These are phyloP conservation scores for Xylaria cubensis DNA, from an alignment of 495 filamentous ascomycete species.

Conservation along the genomic window DNA sequence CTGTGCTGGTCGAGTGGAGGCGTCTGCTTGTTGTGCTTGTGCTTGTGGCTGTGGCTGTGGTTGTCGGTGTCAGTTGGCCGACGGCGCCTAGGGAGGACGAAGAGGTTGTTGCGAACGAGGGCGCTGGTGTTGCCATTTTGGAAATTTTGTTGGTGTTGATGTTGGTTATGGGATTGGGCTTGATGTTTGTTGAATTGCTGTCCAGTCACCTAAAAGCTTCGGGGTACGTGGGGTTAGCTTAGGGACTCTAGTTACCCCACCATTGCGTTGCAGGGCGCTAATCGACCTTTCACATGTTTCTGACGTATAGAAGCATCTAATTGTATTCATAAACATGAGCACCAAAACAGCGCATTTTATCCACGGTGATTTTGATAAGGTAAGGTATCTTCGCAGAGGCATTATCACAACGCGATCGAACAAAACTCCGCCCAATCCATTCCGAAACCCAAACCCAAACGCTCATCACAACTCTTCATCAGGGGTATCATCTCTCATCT, in stretches of 20 bases:
- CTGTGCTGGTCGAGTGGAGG: conserved; percentile 2
- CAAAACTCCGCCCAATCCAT: conserved; percentile 10
- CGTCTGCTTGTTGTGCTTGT: background rate
- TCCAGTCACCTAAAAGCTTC: background rate
- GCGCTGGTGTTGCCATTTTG: conserved; percentile 24
- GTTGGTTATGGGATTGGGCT: background rate
- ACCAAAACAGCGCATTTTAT: background rate
- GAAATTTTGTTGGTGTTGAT: background rate
- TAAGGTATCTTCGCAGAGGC: background rate
- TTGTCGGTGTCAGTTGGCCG: conserved; percentile 21
- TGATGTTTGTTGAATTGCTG: background rate
- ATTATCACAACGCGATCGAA: conserved; percentile 9
- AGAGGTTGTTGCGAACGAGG: conserved; percentile 14
- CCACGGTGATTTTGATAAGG: background rate
- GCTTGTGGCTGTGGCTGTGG: conserved; percentile 23
- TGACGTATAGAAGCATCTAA: background rate
- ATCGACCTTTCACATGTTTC: too few relatives aligned
- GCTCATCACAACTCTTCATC: conserved; percentile 32
- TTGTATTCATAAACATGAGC: background rate
- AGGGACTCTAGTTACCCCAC: background rate
- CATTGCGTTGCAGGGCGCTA: background rate
- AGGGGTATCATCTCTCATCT: conserved; percentile 50
- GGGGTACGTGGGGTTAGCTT: conserved; percentile 2
- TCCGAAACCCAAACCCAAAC: conserved; percentile 20
- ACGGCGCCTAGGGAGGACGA: background rate